Evolutionary conservation across 2,329 filamentous ascomycete genomes (phyloP).

Genomic region (Microcyclospora tardicrescens): DNA sequence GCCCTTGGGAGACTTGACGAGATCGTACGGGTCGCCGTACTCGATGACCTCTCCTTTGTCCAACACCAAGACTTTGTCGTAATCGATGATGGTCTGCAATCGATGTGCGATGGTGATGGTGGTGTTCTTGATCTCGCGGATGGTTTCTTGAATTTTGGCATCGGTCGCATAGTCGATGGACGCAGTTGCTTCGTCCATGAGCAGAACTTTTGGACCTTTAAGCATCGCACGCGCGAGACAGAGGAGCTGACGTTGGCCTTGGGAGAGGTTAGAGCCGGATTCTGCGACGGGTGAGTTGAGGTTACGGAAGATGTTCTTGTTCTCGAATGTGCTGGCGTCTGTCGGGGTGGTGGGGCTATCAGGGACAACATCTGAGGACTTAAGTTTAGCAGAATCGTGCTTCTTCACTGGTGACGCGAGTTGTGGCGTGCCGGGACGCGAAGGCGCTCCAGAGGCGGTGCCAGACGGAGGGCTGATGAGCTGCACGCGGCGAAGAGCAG

Average conservation of each 20-base stretch:
- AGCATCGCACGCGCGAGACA: slow-evolving; percentile 88
- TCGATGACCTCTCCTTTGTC: slow-evolving; percentile 82
- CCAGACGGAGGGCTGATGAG: slow-evolving; percentile 50
- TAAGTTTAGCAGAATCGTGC: slow-evolving; percentile 18
- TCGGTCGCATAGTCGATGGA: slow-evolving; percentile 96
- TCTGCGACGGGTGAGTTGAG: slow-evolving; percentile 73
- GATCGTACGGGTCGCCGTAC: slow-evolving; percentile 76
- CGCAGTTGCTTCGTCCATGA: slow-evolving; percentile 98
- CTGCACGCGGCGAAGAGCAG: slow-evolving; percentile 74
- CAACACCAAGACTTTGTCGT: slow-evolving; percentile 90
- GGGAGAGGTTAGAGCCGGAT: slow-evolving; percentile 86
- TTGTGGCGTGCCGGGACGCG: slow-evolving; percentile 22
- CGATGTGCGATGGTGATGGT: slow-evolving; percentile 95
- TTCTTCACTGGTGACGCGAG: slow-evolving; percentile 14
- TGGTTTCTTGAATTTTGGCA: slow-evolving; percentile 88
- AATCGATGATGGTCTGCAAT: slow-evolving; percentile 92
- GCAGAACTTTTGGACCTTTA: slow-evolving; percentile 80
- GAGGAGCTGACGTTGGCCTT: slow-evolving; percentile 87
- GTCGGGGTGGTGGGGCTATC: slow-evolving; percentile 19
- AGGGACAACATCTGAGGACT: slow-evolving; percentile 4
- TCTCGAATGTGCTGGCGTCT: slow-evolving; percentile 43
- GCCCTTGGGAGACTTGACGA: slow-evolving; percentile 59
- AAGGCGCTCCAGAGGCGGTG: slow-evolving; percentile 34
- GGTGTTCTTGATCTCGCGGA: slow-evolving; percentile 80
- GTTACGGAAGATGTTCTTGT: slow-evolving; percentile 91